Evolutionary conservation across 441 rosid genomes (phyloP), one percentile per base, ranked within the genome.

Genomic region (Rhodomyrtus psidioides): DNA sequence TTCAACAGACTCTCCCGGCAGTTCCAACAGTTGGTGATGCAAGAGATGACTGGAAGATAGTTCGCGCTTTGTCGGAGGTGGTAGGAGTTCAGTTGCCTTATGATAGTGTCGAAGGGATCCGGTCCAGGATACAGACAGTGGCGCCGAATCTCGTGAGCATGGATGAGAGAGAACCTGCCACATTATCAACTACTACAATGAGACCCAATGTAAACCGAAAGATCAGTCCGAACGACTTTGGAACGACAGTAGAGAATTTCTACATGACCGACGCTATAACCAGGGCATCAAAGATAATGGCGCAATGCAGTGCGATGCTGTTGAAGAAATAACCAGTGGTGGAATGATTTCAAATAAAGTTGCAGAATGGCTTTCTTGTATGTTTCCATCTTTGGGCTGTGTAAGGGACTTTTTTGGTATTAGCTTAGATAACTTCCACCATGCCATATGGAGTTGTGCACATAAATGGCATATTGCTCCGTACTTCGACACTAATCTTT

Each of bases 11-110:
- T n/a, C 83, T 95, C 55, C 99, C 98, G 12, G 98, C 99, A 54
- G 98, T 96, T 81, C 99, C 99, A 7, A 93, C 98, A 0, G 98
- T 95, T n/a, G 98, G 98, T 81, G 98, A 97, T 89, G 95, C 98
- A 82, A 92, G 98, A 85, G 99, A 97, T 27, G 98, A 96, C 89
- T 97, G 99, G 99, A 96, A 94, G 92, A 96, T 96, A 17, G 88
- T 97, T 34, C 94, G 98, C 81, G 99, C 98, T 49, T 92, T 97
- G 27, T 93, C 98, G 12, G 99, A 97, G 90, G 96, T 95, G 24
- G 93, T 95, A 6, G 98, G 98, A 42, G 89, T 89, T 55, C 87
- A 84, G 62, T 90, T 96, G 88, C 98, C 97, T 10, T 97, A 97
- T 30, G 96, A 94, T 92, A 85, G 95, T 19, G 76, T 92, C 2